Conservation (phyloP, 2,329 filamentous ascomycete genomes). For the Aurifilum marmelostoma region DNA sequence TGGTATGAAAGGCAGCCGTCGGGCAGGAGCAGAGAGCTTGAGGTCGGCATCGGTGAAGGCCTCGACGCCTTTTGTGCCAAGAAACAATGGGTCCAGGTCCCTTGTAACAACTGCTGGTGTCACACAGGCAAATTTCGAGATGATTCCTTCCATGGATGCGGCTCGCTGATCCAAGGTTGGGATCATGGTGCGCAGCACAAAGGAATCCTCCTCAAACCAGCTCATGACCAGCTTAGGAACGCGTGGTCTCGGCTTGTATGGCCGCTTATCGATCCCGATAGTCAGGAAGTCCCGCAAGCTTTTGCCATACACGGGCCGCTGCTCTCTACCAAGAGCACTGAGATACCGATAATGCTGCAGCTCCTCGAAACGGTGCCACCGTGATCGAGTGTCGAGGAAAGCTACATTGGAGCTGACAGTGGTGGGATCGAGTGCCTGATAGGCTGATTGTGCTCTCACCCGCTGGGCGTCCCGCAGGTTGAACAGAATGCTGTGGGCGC, state of each 20-base stretch:
- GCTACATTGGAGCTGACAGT: constrained; percentile 71
- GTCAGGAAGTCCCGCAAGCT: constrained; percentile 76
- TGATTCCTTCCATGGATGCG: constrained; percentile 69
- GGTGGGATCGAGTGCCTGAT: constrained; percentile 62
- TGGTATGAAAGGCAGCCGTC: constrained; percentile 60
- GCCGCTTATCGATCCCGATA: constrained; percentile 62
- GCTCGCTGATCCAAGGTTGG: constrained; percentile 75
- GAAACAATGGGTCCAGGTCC: constrained; percentile 69
- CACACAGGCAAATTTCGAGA: constrained; percentile 89
- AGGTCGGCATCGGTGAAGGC: constrained; percentile 61
- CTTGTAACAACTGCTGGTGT: constrained; percentile 86
- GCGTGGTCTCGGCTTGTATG: constrained; percentile 62
- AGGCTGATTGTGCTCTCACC: constrained; percentile 58
- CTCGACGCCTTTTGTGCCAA: constrained; percentile 63
- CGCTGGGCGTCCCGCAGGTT: constrained; percentile 74
- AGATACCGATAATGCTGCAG: constrained; percentile 80
- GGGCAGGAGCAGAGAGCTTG: constrained; percentile 59
- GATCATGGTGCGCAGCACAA: constrained; percentile 67
- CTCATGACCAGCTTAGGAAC: constrained; percentile 66
- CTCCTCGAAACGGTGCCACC: constrained; percentile 74
- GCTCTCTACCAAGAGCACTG: constrained; percentile 79
- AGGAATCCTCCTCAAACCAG: constrained; percentile 76
- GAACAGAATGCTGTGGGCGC: constrained; percentile 70
- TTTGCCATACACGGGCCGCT: constrained; percentile 79
- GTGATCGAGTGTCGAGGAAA: constrained; percentile 71